Conservation (phyloP, 768 basidiomycete species). For the Boletus vermiculosoides region DNA sequence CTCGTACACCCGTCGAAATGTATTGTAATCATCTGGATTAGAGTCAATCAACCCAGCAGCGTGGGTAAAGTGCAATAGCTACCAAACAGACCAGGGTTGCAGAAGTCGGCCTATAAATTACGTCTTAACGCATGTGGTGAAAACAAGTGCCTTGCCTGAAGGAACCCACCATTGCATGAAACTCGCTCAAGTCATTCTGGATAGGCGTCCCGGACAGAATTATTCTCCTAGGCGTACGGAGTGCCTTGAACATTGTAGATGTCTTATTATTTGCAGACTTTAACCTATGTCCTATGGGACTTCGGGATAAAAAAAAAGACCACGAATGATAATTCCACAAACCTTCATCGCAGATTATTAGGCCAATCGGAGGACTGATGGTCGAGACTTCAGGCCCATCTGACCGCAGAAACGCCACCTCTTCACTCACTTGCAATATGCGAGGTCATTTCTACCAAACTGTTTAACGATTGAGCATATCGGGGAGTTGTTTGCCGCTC, state of each 20-base stretch:
- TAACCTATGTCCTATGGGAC: slow-evolving; percentile 71
- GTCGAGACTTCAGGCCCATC: slow-evolving; percentile 1
- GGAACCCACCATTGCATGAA: slow-evolving; percentile 85
- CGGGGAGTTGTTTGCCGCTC: slow-evolving; percentile 26
- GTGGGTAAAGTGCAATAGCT: slow-evolving; percentile 5
- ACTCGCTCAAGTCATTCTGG: slow-evolving; percentile 94
- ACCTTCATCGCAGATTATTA: slow-evolving; percentile 97
- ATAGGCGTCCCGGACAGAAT: slow-evolving; percentile 97
- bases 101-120: slow-evolving; percentile 73
- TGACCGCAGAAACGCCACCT: not conserved
- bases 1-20: slow-evolving; percentile 83
- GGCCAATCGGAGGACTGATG: slow-evolving; percentile 80
- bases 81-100: slow-evolving; percentile 91
- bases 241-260: slow-evolving; percentile 75
- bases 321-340: not conserved
- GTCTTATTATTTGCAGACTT: slow-evolving; percentile 94
- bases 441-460: slow-evolving; percentile 48
- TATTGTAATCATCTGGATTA: slow-evolving; percentile 64
- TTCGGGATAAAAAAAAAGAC: not conserved
- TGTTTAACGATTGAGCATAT: slow-evolving; percentile 1
- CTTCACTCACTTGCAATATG: slow-evolving; percentile 58
- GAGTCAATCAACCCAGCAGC: not conserved
- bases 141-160: not conserved
- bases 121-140: not conserved
- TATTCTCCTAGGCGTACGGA: slow-evolving; percentile 74